Conservation (phyloP, 257 asterid species). For the Verbena officinalis region DNA sequence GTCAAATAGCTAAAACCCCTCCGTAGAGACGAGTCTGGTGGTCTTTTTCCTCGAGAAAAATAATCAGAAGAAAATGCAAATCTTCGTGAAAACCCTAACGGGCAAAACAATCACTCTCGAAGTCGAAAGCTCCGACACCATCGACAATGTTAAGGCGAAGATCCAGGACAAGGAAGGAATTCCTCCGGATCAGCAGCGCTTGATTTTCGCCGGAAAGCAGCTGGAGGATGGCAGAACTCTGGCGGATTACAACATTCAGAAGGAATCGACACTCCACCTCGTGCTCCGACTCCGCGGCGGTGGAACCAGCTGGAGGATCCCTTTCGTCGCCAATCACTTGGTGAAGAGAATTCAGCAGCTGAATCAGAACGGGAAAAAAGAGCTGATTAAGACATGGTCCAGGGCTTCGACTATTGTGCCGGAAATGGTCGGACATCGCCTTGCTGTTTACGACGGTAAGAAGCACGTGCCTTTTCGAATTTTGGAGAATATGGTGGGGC, state of each 20-base stretch:
- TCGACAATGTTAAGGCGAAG: slow-evolving; percentile 35
- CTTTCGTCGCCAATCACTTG: slow-evolving; percentile 64
- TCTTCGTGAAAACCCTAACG: slow-evolving; percentile 37
- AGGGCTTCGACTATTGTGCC: slow-evolving; percentile 55
- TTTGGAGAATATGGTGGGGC: slow-evolving; percentile 63
- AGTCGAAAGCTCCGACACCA: slow-evolving; percentile 36
- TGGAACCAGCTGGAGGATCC: slow-evolving; percentile 53
- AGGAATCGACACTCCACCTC: slow-evolving; percentile 42
- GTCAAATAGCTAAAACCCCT: neutral
- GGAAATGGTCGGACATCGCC: slow-evolving; percentile 61
- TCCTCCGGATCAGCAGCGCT: slow-evolving; percentile 40
- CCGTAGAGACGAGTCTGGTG: too few relatives aligned
- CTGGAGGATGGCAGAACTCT: slow-evolving; percentile 37
- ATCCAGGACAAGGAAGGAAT: slow-evolving; percentile 40
- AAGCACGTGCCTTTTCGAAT: slow-evolving; percentile 51
- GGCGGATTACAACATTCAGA: slow-evolving; percentile 42
- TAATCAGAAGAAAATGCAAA: slow-evolving; percentile 28
- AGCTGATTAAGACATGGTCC: slow-evolving; percentile 61
- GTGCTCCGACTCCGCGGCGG: slow-evolving; percentile 42
- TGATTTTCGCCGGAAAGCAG: slow-evolving; percentile 41
- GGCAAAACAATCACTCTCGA: slow-evolving; percentile 43
- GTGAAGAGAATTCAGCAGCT: slow-evolving; percentile 38
- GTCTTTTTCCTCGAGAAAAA: neutral
- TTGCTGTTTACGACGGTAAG: slow-evolving; percentile 57
- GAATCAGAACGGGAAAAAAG: slow-evolving; percentile 34